phyloP scores from a whole-genome alignment of 371 early-diverging fungal genomes.

The Cladochytrium tenue region DNA sequence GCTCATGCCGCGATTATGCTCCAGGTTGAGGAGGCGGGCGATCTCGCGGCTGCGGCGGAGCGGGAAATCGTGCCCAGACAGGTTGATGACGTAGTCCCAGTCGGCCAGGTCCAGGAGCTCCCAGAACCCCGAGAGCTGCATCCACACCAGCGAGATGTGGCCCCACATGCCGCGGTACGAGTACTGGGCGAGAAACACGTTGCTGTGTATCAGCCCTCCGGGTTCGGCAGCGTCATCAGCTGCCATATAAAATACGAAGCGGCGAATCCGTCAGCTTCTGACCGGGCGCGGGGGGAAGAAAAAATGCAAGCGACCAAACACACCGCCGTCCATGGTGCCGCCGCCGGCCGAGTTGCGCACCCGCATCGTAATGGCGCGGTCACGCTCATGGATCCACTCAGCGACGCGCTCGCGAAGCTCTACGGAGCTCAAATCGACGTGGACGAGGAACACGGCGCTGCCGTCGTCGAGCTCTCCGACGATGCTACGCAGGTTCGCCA shows the following conservation, averaged over 20 bases:
- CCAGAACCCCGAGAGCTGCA: constrained; percentile 41
- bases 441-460: constrained; percentile 40
- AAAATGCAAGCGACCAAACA: too few relatives aligned
- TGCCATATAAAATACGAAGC: too few relatives aligned
- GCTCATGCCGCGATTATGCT: constrained; percentile 12
- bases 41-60: constrained; percentile 36
- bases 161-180: constrained; percentile 32
- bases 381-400: constrained; percentile 13
- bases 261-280: too few relatives aligned
- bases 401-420: constrained; percentile 3
- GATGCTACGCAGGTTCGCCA: constrained; percentile 6
- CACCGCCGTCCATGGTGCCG: too few relatives aligned
- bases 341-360: too few relatives aligned
- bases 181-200: constrained; percentile 31
- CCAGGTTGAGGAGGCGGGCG: constrained; percentile 19
- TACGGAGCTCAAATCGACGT: constrained; percentile 25
- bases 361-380: not conserved
- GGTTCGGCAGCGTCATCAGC: too few relatives aligned
- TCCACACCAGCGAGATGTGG: constrained; percentile 34
- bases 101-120: constrained; percentile 45
- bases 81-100: constrained; percentile 48
- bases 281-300: too few relatives aligned
- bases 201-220: constrained; percentile 15
- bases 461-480: constrained; percentile 44
- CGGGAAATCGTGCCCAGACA: constrained; percentile 42